Evolutionary conservation across 805 yeast species (phyloP).

Genomic region (Kluyveromyces siamensis): DNA sequence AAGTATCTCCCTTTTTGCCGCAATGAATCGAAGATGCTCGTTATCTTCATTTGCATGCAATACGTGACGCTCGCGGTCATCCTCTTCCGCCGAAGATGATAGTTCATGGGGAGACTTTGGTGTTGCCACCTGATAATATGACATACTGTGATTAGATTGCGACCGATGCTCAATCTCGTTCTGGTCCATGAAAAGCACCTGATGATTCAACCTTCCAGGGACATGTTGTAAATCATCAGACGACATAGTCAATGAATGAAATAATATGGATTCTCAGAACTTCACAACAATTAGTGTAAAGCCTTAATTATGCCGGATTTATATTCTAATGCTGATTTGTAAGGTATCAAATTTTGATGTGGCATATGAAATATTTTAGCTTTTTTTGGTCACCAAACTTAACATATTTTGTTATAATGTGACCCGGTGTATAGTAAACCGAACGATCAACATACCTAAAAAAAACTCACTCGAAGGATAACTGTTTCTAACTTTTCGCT

Average conservation of each 20-base stretch:
- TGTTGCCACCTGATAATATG: conserved; percentile 33
- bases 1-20: conserved; percentile 27
- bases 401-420: too few relatives aligned
- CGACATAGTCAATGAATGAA: neutral
- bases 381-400: too few relatives aligned
- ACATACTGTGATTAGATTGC: conserved; percentile 5
- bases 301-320: too few relatives aligned
- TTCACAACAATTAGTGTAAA: too few relatives aligned
- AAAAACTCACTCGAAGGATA: too few relatives aligned
- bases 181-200: conserved; percentile 9
- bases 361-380: too few relatives aligned
- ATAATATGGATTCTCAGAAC: too few relatives aligned
- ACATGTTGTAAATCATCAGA: neutral
- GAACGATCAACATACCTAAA: too few relatives aligned
- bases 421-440: too few relatives aligned
- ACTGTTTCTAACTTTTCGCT: too few relatives aligned
- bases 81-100: conserved; percentile 18
- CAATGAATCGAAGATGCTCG: conserved; percentile 21
- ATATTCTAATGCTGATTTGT: too few relatives aligned
- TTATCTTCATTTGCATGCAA: conserved; percentile 17
- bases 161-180: conserved; percentile 4
- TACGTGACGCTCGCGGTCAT: conserved; percentile 12
- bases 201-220: neutral
- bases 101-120: conserved; percentile 37
- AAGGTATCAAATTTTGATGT: too few relatives aligned